Conservation (phyloP, 129 eudicot genomes). For the Saussurea involucrata region DNA sequence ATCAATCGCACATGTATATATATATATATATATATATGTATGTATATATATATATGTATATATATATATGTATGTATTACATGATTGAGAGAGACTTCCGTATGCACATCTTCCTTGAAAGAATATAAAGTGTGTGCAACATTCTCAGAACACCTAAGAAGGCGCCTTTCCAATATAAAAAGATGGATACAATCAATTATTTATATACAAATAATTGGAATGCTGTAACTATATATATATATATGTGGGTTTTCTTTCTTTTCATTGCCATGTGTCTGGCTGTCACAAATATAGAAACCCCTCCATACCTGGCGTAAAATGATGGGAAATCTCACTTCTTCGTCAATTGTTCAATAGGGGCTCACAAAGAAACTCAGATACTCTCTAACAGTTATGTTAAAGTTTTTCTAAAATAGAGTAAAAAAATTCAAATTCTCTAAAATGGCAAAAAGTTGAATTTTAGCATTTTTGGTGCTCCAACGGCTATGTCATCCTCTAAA, state of each 20-base stretch:
- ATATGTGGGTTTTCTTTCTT: neutral
- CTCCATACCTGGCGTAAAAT: slow-evolving; percentile 5
- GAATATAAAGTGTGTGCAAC: neutral
- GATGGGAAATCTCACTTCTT: slow-evolving; percentile 6
- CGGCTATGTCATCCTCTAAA: too few species aligned
- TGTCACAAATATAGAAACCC: slow-evolving; percentile 5
- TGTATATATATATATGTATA: neutral
- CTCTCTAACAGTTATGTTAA: too few species aligned
- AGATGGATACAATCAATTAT: neutral
- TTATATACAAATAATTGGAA: neutral
- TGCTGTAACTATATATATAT: neutral
- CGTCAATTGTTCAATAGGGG: neutral
- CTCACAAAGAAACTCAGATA: too few species aligned
- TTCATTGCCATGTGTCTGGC: neutral
- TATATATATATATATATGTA: neutral
- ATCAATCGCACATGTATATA: too few species aligned
- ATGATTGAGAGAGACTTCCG: neutral
- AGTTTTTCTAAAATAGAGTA: too few species aligned
- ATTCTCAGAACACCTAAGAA: neutral
- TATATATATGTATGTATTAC: neutral
- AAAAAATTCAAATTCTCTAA: too few species aligned
- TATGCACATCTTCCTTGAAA: too few species aligned
- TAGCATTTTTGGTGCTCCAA: too few species aligned
- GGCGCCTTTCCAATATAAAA: neutral
- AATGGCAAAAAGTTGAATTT: too few species aligned